Evolutionary conservation across 495 filamentous ascomycete genomes (phyloP), one percentile per base, ranked within the genome.

Genomic region (Friedmanniomyces endolithicus): DNA sequence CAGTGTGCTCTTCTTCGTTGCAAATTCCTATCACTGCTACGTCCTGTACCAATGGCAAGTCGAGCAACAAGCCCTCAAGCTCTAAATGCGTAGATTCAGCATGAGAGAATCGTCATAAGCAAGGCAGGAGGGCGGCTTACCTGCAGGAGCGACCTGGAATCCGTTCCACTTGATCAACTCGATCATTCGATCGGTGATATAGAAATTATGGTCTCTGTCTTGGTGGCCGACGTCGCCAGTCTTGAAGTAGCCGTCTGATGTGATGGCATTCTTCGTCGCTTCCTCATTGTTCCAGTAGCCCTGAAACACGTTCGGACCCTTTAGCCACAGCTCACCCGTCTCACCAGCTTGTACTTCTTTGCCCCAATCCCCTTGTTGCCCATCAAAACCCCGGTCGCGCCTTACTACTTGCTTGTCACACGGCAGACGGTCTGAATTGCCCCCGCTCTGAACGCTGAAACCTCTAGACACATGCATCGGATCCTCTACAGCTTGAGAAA

Each of bases 211-310:
- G n/a, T 75, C 63, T 12, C 69, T 61, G 62, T 86, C 82, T n/a
- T 79, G 70, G 25, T 72, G 73, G 17, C 76, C 83, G 43, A 83
- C 72, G 62, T 95, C 88, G 0, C 88, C 88, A 1, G 87, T 92
- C 61, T 81, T 86, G 71, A 92, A 92, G 70, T 81, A 95, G 1
- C 86, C 86, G 57, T 92, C 87, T 0, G 54, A 31, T 0, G 81
- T 85, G 31, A 90, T 78, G 0, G 85, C 75, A 17, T 83, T 75
- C 4, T 68, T 71, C 1, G 85, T 89, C 0, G 76, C 76, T 33
- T 76, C 72, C 0, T 75, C 71, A 52, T 86, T 83, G 61, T 90
- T 90, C 56, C 80, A 77, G 63, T 94, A 94, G 16, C 81, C 81
- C 46, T 77, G 68, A 73, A 92, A 94, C 11, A 94, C 71, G 47